phyloP scores from a whole-genome alignment of 2,329 filamentous ascomycete species.

The Monosporascus sp. region DNA sequence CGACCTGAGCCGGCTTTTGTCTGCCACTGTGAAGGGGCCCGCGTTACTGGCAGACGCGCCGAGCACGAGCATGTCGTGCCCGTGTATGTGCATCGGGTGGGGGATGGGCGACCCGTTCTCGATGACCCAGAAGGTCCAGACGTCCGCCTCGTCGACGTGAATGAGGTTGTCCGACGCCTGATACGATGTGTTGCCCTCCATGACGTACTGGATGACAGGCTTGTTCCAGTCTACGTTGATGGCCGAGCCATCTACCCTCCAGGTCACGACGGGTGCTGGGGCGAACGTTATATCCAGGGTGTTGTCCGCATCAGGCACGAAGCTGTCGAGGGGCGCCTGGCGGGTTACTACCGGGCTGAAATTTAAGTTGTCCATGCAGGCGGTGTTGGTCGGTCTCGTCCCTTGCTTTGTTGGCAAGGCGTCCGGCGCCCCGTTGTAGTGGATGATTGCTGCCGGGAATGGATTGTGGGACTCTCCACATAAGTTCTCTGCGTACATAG shows the following conservation, averaged over 20 bases:
- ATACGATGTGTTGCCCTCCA: constrained; percentile 20
- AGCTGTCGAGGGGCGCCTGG: constrained; percentile 9
- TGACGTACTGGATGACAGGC: constrained; percentile 27
- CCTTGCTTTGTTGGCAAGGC: constrained; percentile 12
- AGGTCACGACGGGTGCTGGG: constrained; percentile 5
- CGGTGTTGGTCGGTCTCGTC: constrained; percentile 4
- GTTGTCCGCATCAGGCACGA: constrained; percentile 4
- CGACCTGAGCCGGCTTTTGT: constrained; percentile 25
- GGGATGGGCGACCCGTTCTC: constrained; percentile 16
- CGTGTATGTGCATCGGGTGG: constrained; percentile 28
- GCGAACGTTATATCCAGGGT: constrained; percentile 11
- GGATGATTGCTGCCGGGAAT: constrained; percentile 16
- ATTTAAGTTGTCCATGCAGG: constrained; percentile 12
- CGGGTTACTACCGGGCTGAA: constrained; percentile 14
- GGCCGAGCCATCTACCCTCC: constrained; percentile 14
- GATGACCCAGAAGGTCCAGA: constrained; percentile 26
- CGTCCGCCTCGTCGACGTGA: constrained; percentile 12
- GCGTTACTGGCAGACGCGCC: constrained; percentile 13
- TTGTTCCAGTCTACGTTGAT: constrained; percentile 28
- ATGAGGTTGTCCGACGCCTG: constrained; percentile 16
- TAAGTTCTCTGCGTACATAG: constrained; percentile 6
- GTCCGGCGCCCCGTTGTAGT: constrained; percentile 8
- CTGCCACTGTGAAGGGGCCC: constrained; percentile 15
- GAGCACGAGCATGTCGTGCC: constrained; percentile 30
- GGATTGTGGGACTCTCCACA: constrained; percentile 13